Evolutionary conservation across 306 rosid species (phyloP).

Genomic region (Lathyrus aphaca): DNA sequence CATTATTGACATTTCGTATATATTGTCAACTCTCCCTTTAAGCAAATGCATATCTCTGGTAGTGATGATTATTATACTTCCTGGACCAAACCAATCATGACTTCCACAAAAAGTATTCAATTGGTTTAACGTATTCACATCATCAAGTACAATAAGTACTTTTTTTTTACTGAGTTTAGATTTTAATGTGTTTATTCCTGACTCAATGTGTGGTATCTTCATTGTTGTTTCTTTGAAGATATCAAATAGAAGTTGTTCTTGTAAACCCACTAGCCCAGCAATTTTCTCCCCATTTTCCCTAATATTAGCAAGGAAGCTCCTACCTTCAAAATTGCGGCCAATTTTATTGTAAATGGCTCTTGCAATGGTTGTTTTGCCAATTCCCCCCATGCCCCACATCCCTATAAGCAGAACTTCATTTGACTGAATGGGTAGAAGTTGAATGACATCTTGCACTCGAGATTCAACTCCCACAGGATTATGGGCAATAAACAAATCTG

Average conservation of each 20-base stretch:
- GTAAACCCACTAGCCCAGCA: background rate
- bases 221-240: background rate
- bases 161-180: background rate
- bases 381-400: slow-evolving; percentile 34
- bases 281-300: background rate
- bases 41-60: background rate
- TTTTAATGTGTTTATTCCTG: background rate
- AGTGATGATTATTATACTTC: background rate
- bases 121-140: background rate
- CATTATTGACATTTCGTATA: background rate
- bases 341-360: slow-evolving; percentile 19
- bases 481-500: background rate
- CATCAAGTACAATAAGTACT: background rate
- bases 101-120: background rate
- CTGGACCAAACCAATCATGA: background rate
- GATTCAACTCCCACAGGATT: background rate
- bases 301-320: slow-evolving; percentile 3
- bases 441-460: background rate
- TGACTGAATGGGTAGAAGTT: background rate
- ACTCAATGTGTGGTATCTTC: background rate
- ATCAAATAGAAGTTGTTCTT: slow-evolving; percentile 14
- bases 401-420: background rate
- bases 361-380: slow-evolving; percentile 11
- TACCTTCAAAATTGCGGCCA: slow-evolving; percentile 5
- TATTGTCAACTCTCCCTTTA: background rate